phyloP scores from a whole-genome alignment of 371 early-diverging fungal species.

The Mortierella sp. region DNA sequence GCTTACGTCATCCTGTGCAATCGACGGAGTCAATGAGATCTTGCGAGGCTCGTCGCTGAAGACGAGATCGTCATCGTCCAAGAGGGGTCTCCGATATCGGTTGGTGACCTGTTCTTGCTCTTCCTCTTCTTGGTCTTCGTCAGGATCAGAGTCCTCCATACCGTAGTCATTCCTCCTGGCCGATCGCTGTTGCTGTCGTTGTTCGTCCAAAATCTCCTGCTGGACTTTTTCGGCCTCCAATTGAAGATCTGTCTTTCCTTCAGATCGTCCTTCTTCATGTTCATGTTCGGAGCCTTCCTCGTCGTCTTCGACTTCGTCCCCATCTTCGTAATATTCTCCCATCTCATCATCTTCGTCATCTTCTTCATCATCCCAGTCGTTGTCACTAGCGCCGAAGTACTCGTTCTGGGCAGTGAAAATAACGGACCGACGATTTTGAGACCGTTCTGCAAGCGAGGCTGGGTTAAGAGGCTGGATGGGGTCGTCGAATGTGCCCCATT shows the following conservation, averaged over 20 bases:
- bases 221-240: conserved; percentile 43
- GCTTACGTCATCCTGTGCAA: conserved; percentile 46
- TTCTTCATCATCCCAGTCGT: conserved; percentile 57
- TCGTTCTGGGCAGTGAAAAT: conserved; percentile 43
- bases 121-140: conserved; percentile 7
- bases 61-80: conserved; percentile 48
- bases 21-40: conserved; percentile 51
- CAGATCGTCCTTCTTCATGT: conserved; percentile 8
- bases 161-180: conserved; percentile 12
- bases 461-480: conserved; percentile 36
- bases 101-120: conserved; percentile 25
- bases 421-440: conserved; percentile 42
- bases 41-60: conserved; percentile 46
- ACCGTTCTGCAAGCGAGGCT: conserved; percentile 18
- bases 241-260: conserved; percentile 22
- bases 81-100: conserved; percentile 26
- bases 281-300: conserved; percentile 20
- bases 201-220: conserved; percentile 48
- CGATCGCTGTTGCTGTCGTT: conserved; percentile 16
- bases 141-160: conserved; percentile 14
- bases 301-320: conserved; percentile 33
- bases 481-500: conserved; percentile 55
- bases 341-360: conserved; percentile 30
- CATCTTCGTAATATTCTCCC: conserved; percentile 56
- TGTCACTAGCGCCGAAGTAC: conserved; percentile 43